These are phyloP conservation scores for Cetraspora pellucida DNA, from an alignment of 192 early-diverging fungal species.

Conservation along the genomic window DNA sequence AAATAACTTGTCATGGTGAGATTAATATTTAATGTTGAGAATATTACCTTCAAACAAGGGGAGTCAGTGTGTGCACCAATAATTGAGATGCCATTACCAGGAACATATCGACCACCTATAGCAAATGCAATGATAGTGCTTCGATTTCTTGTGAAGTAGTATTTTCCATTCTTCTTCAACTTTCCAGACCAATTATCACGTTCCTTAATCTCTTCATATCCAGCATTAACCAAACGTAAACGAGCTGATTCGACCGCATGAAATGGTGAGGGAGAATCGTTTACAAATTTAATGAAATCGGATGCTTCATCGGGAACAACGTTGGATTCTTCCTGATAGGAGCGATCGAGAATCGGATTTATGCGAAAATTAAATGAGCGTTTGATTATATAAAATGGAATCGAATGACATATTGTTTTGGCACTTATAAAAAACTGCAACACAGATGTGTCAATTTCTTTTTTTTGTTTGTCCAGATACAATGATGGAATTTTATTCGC, in stretches of 20 bases:
- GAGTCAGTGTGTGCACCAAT: constrained; percentile 97
- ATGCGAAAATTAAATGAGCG: too few relatives aligned
- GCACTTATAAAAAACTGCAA: too few relatives aligned
- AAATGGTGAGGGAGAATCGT: constrained; percentile 93
- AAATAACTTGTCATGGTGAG: neutral
- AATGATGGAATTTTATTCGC: too few relatives aligned
- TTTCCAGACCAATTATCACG: constrained; percentile 77
- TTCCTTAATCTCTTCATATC: constrained; percentile 90
- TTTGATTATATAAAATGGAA: too few relatives aligned
- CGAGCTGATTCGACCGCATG: constrained; percentile 88
- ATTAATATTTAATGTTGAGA: neutral
- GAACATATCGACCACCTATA: constrained; percentile 83
- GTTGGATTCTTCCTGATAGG: too few relatives aligned
- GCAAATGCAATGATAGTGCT: constrained; percentile 89
- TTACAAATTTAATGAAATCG: constrained; percentile 87
- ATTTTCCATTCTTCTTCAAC: constrained; percentile 80
- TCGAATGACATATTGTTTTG: too few relatives aligned
- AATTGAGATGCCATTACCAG: constrained; percentile 86
- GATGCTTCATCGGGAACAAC: constrained; percentile 38
- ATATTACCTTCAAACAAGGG: constrained; percentile 94
- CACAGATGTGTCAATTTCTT: too few relatives aligned
- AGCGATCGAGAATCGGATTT: too few relatives aligned
- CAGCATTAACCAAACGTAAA: constrained; percentile 68
- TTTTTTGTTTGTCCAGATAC: too few relatives aligned
- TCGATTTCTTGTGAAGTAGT: constrained; percentile 96